These are phyloP conservation scores for Tylopilus plumbeoviolaceoides DNA, from an alignment of 768 basidiomycete genomes.

Conservation along the genomic window DNA sequence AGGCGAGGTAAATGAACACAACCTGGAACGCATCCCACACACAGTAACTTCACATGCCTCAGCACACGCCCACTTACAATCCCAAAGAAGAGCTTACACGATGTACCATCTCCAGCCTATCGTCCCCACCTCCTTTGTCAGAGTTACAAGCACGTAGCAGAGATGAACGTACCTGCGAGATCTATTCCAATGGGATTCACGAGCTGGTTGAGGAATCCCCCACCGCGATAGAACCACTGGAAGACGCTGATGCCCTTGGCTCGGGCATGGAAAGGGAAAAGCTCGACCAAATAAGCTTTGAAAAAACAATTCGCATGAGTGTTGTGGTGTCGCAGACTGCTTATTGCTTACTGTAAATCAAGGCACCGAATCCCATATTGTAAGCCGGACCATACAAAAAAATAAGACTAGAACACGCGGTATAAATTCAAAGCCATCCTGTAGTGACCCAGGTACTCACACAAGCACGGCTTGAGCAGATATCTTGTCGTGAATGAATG, in stretches of 20 bases:
- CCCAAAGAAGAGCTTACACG: not conserved
- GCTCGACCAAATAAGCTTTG: slow-evolving; percentile 56
- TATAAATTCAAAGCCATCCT: not conserved
- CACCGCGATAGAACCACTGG: slow-evolving; percentile 51
- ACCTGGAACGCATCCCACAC: not conserved
- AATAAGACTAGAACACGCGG: slow-evolving; percentile 1
- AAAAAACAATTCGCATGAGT: not conserved
- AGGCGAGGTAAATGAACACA: not conserved
- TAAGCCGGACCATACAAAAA: slow-evolving; percentile 5
- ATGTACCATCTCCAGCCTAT: slow-evolving; percentile 4
- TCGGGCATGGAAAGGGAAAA: slow-evolving; percentile 62
- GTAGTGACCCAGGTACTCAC: not conserved
- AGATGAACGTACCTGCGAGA: slow-evolving; percentile 1
- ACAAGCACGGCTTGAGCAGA: not conserved
- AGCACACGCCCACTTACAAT: not conserved
- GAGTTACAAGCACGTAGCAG: too few relatives aligned
- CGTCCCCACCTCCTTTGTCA: not conserved
- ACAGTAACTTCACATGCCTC: not conserved
- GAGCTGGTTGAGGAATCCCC: slow-evolving; percentile 8
- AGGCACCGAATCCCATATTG: slow-evolving; percentile 3
- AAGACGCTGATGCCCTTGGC: slow-evolving; percentile 61
- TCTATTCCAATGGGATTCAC: slow-evolving; percentile 21
- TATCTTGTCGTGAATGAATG: not conserved
- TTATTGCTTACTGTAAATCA: slow-evolving; percentile 4
- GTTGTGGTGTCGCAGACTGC: not conserved